Percentiles rank a stretch among this genome's conserved stretches.
Conservation (phyloP, 371 early-diverging fungal species). For the Syncephalastrum racemosum region DNA sequence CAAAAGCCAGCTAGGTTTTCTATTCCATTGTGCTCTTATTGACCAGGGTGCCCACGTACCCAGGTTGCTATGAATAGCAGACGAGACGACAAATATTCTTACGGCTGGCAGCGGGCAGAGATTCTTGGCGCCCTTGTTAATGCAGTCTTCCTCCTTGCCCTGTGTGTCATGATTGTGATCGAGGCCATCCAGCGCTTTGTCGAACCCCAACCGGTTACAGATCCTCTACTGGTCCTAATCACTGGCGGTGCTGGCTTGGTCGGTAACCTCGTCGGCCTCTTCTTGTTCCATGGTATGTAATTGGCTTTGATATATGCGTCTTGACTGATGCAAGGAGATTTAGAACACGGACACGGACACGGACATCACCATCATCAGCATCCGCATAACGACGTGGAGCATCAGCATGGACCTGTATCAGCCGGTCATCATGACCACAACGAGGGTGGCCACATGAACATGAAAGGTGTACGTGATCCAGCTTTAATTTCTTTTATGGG, state of each 20-base stretch:
- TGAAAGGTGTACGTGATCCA: constrained; percentile 68
- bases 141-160: constrained; percentile 84
- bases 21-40: neutral
- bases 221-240: constrained; percentile 77
- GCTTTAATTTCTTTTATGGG: neutral
- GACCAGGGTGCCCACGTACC: neutral
- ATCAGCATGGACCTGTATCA: constrained; percentile 25
- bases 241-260: constrained; percentile 83
- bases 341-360: constrained; percentile 23
- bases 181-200: constrained; percentile 89
- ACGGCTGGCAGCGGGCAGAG: constrained; percentile 92
- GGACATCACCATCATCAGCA: constrained; percentile 30
- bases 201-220: constrained; percentile 61
- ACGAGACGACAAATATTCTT: constrained; percentile 69
- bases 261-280: constrained; percentile 81
- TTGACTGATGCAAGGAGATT: neutral
- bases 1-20: neutral
- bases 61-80: constrained; percentile 37
- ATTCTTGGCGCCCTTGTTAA: constrained; percentile 90
- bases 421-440: constrained; percentile 14
- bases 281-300: constrained; percentile 70
- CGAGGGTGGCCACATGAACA: constrained; percentile 68
- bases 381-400: constrained; percentile 27
- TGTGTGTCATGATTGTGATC: constrained; percentile 86
- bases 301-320: too few relatives aligned